These are phyloP conservation scores for Penicillium psychrofluorescens DNA, from an alignment of 495 filamentous ascomycete genomes.

Conservation along the genomic window DNA sequence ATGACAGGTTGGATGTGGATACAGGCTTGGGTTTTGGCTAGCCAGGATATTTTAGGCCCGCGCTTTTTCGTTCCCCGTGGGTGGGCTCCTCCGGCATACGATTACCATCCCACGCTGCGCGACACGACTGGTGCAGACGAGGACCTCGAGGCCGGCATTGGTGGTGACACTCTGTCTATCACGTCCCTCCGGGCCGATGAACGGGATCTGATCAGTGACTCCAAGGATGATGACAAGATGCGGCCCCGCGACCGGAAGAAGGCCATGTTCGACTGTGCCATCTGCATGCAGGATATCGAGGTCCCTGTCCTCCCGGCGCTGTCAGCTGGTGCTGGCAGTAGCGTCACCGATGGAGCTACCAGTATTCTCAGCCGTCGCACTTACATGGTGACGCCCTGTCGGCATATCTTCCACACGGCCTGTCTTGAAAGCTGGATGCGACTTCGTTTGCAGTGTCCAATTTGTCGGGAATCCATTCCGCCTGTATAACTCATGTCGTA, in stretches of 20 bases:
- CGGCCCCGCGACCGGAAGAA: slow-evolving; percentile 42
- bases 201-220: slow-evolving; percentile 28
- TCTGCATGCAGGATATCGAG: slow-evolving; percentile 86
- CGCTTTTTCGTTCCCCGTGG: slow-evolving; percentile 63
- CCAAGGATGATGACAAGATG: slow-evolving; percentile 30
- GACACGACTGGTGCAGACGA: slow-evolving; percentile 48
- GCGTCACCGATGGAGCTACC: slow-evolving; percentile 51
- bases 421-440: slow-evolving; percentile 97
- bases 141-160: slow-evolving; percentile 63
- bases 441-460: slow-evolving; percentile 87
- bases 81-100: slow-evolving; percentile 80
- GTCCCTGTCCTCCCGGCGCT: slow-evolving; percentile 68
- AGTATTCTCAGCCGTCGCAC: slow-evolving; percentile 67
- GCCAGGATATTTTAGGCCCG: slow-evolving; percentile 81
- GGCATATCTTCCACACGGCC: slow-evolving; percentile 89
- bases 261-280: slow-evolving; percentile 80
- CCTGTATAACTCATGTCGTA: slow-evolving; percentile 50
- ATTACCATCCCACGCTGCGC: slow-evolving; percentile 88
- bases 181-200: slow-evolving; percentile 47
- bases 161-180: slow-evolving; percentile 51
- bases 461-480: slow-evolving; percentile 84
- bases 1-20: slow-evolving; percentile 83
- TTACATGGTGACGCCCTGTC: slow-evolving; percentile 97
- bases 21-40: slow-evolving; percentile 70
- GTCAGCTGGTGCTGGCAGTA: slow-evolving; percentile 36